A percentile compares a stretch with the other conserved stretches of the same genome.
phyloP scores from a whole-genome alignment of 768 basidiomycete genomes.

The Kwoniella europaea region DNA sequence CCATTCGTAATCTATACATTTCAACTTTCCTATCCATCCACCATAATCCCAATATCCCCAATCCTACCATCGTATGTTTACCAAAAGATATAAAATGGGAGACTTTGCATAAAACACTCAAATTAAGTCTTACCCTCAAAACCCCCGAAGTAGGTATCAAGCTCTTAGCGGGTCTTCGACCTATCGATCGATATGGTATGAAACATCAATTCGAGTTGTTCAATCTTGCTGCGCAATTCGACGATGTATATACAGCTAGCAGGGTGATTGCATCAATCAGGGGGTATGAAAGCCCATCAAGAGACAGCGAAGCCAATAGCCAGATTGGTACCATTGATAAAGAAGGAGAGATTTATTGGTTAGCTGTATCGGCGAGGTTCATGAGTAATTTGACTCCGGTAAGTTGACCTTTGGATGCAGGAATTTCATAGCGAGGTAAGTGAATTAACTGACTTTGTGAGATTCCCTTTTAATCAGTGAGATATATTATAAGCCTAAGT shows the following conservation, averaged over 20 bases:
- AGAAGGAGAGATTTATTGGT: neutral
- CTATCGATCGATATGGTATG: neutral
- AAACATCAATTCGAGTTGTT: slow-evolving; percentile 4
- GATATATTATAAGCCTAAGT: no score
- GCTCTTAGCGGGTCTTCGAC: neutral
- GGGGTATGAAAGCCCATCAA: neutral
- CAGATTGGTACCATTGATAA: neutral
- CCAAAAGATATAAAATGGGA: neutral
- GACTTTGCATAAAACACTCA: neutral
- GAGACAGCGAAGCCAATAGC: no score
- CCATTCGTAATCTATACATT: no score
- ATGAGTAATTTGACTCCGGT: neutral
- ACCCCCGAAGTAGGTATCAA: neutral
- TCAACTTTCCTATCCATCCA: no score
- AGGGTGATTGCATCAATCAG: neutral
- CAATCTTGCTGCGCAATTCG: neutral
- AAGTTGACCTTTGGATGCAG: neutral
- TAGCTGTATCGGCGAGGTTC: neutral
- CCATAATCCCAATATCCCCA: neutral
- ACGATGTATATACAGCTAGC: neutral
- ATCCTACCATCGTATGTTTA: neutral
- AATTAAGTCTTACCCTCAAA: neutral
- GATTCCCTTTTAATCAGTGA: neutral
- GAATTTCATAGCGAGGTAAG: neutral
- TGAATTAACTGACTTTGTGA: neutral